Percentiles rank a stretch among this genome's conserved stretches.
These are phyloP conservation scores for Termitomyces sp. DNA, from an alignment of 768 basidiomycete species.

Conservation along the genomic window DNA sequence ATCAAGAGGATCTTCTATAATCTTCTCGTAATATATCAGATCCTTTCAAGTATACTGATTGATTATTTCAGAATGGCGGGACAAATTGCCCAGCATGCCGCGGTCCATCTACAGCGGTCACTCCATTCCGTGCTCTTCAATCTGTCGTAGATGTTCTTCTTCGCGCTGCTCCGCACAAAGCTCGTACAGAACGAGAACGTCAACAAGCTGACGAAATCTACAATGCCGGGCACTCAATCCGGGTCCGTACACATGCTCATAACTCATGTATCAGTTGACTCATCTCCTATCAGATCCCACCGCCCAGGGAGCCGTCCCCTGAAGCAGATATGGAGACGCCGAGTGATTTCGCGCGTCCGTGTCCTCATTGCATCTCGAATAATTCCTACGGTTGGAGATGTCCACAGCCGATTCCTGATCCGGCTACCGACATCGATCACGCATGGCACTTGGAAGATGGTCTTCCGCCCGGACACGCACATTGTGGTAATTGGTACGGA, in stretches of 20 bases:
- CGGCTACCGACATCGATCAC: constrained; percentile 56
- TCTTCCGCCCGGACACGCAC: constrained; percentile 69
- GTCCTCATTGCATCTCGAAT: constrained; percentile 67
- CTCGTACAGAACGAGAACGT: constrained; percentile 64
- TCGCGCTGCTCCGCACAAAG: constrained; percentile 63
- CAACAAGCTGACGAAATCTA: constrained; percentile 83
- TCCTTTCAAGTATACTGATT: not conserved
- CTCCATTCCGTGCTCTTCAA: constrained; percentile 71
- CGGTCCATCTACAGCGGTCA: constrained; percentile 58
- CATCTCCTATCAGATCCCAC: constrained; percentile 52
- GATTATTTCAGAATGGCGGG: constrained; percentile 63
- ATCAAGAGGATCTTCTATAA: not conserved
- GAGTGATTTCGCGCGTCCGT: constrained; percentile 66
- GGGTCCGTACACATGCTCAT: constrained; percentile 34
- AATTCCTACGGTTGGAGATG: constrained; percentile 80
- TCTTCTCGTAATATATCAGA: not conserved
- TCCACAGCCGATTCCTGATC: constrained; percentile 76
- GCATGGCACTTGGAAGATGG: constrained; percentile 81
- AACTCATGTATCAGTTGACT: constrained; percentile 6
- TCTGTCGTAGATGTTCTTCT: constrained; percentile 66
- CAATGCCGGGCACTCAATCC: constrained; percentile 50
- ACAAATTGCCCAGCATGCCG: constrained; percentile 83
- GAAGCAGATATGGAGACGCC: constrained; percentile 66
- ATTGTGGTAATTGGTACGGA: constrained; percentile 74
- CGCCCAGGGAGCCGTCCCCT: constrained; percentile 71